These are phyloP conservation scores for Aureobasidium sp. DNA, from an alignment of 2,329 filamentous ascomycete genomes.

Conservation along the genomic window DNA sequence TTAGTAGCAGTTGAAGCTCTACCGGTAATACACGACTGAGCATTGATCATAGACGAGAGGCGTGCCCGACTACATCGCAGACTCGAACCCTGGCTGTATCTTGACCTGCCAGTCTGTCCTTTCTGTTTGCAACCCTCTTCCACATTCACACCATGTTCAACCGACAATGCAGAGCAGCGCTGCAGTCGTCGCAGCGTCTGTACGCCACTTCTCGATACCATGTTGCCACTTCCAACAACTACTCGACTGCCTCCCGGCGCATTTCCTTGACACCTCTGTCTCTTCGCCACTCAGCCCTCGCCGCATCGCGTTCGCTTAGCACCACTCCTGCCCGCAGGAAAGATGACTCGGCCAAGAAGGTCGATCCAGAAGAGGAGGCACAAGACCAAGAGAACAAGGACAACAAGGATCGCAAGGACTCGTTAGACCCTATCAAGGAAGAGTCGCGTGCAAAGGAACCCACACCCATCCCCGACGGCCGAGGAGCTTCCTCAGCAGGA, in stretches of 20 bases:
- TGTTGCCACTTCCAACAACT: conserved; percentile 14
- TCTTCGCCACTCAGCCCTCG: conserved; percentile 17
- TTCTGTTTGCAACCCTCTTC: background rate
- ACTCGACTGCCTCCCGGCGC: conserved; percentile 10
- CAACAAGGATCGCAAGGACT: conserved; percentile 34
- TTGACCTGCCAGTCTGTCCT: conserved; percentile 2
- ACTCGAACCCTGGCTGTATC: background rate
- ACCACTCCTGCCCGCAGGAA: conserved; percentile 41
- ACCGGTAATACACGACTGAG: too few relatives aligned
- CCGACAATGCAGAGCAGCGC: conserved; percentile 54
- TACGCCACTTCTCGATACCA: conserved; percentile 21
- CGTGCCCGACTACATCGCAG: background rate
- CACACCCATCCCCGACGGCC: conserved; percentile 41
- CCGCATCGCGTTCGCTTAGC: conserved; percentile 29
- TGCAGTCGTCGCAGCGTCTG: conserved; percentile 23
- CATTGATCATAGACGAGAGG: background rate
- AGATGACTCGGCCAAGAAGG: conserved; percentile 45
- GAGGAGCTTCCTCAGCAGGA: conserved; percentile 18
- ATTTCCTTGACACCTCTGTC: conserved; percentile 16
- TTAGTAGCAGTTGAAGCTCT: too few relatives aligned
- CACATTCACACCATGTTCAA: conserved; percentile 27
- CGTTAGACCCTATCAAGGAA: conserved; percentile 32
- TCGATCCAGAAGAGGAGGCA: conserved; percentile 35
- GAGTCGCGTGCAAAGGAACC: conserved; percentile 44
- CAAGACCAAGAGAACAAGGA: conserved; percentile 32